Percentiles rank a stretch among this genome's conserved stretches.
These are phyloP conservation scores for Gamarada debralockiae DNA, from an alignment of 495 filamentous ascomycete genomes.

Conservation along the genomic window DNA sequence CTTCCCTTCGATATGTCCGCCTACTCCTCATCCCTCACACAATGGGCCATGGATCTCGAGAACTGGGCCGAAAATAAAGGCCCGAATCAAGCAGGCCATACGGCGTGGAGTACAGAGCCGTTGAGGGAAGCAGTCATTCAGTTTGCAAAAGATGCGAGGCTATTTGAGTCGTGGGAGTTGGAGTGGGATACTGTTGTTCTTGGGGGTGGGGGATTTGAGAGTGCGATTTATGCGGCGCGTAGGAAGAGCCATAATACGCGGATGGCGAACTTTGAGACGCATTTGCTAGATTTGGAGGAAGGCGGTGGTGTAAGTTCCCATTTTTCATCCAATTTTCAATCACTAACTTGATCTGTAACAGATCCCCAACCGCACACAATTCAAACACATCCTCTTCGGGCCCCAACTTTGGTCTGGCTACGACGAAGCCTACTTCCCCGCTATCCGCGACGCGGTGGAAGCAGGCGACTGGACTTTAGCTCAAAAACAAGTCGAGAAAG, in stretches of 20 bases:
- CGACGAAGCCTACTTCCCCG: constrained; percentile 76
- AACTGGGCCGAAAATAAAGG: constrained; percentile 55
- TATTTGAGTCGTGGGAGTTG: constrained; percentile 71
- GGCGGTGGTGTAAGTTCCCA: constrained; percentile 63
- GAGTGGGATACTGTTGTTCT: constrained; percentile 65
- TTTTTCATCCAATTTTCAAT: not conserved
- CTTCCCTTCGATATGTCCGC: constrained; percentile 75
- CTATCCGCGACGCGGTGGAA: constrained; percentile 76
- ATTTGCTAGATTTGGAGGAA: constrained; percentile 69
- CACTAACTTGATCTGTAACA: constrained; percentile 30
- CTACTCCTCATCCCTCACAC: constrained; percentile 60
- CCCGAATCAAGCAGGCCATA: constrained; percentile 34
- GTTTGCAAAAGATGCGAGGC: constrained; percentile 52
- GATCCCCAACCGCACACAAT: constrained; percentile 87
- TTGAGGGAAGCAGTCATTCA: constrained; percentile 57
- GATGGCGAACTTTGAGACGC: constrained; percentile 76
- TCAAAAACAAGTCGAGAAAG: constrained; percentile 65
- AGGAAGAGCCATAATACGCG: constrained; percentile 65
- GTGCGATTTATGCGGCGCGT: constrained; percentile 55
- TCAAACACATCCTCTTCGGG: constrained; percentile 87
- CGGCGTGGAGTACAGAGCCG: constrained; percentile 48
- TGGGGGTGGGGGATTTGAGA: constrained; percentile 61
- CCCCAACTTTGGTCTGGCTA: constrained; percentile 77
- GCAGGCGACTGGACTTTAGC: constrained; percentile 66
- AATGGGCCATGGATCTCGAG: constrained; percentile 65